Conservation (phyloP, 495 filamentous ascomycete genomes). For the Tuber magnatum region DNA sequence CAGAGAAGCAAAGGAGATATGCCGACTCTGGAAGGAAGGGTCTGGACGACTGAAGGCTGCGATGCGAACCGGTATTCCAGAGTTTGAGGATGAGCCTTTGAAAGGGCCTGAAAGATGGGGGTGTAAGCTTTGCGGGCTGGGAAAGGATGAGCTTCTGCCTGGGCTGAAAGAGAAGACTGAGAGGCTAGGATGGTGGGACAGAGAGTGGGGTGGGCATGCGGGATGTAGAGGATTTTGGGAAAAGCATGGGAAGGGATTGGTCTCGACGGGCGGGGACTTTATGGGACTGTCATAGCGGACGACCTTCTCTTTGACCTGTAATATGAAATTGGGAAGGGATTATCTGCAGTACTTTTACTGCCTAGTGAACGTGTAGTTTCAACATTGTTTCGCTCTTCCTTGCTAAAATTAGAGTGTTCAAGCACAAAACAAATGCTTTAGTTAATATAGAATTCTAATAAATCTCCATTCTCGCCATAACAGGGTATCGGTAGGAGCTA, state of each 20-base stretch:
- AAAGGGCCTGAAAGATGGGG: conserved; percentile 59
- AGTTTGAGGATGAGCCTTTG: conserved; percentile 54
- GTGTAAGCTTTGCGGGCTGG: conserved; percentile 85
- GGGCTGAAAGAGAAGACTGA: conserved; percentile 71
- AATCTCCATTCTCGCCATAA: background rate
- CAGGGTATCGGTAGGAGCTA: background rate
- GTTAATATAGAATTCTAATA: background rate
- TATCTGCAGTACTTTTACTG: background rate
- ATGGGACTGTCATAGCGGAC: background rate
- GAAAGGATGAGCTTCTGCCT: conserved; percentile 70
- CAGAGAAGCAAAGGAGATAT: conserved; percentile 72
- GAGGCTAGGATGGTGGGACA: conserved; percentile 91
- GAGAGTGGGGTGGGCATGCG: conserved; percentile 71
- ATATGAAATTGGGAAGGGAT: background rate
- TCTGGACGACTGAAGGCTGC: conserved; percentile 57
- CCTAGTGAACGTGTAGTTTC: background rate
- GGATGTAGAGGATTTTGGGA: conserved; percentile 81
- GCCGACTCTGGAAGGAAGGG: conserved; percentile 63
- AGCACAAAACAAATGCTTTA: background rate
- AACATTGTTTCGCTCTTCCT: background rate
- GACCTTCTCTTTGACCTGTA: background rate
- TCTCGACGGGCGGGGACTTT: background rate
- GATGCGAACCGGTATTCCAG: conserved; percentile 51
- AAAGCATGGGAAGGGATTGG: conserved; percentile 48
- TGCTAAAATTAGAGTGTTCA: background rate